A percentile compares a stretch with the other conserved stretches of the same genome.
Conservation (phyloP, 2,329 filamentous ascomycete species). For the Neophaeococcomyces aloes region DNA sequence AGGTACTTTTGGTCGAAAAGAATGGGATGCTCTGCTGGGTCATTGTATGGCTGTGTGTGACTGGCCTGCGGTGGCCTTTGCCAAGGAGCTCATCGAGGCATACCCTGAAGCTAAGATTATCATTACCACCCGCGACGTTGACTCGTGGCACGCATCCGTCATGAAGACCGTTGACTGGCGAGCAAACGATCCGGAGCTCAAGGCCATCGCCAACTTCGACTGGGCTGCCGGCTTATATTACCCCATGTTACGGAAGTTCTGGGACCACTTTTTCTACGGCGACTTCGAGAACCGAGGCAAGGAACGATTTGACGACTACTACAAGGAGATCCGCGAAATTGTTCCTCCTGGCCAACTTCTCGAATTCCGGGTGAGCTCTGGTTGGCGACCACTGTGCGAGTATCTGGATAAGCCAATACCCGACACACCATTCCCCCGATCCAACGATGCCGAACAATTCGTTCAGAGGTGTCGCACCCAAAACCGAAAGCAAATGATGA, state of each 20-base stretch:
- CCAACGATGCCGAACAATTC: constrained; percentile 46
- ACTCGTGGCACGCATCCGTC: constrained; percentile 53
- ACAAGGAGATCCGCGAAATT: constrained; percentile 41
- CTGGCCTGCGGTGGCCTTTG: constrained; percentile 58
- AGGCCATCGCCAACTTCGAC: constrained; percentile 45
- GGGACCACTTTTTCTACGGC: constrained; percentile 56
- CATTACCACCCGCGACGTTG: constrained; percentile 54
- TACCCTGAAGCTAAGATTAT: constrained; percentile 65
- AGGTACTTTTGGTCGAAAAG: constrained; percentile 52
- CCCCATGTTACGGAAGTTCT: constrained; percentile 60
- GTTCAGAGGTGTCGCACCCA: constrained; percentile 43
- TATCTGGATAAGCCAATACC: constrained; percentile 45
- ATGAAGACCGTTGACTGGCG: constrained; percentile 61
- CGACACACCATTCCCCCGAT: constrained; percentile 39
- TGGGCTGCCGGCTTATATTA: constrained; percentile 60
- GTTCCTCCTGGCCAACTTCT: constrained; percentile 42
- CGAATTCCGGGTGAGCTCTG: constrained; percentile 45
- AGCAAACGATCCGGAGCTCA: constrained; percentile 52
- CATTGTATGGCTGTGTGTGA: constrained; percentile 57
- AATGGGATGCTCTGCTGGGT: constrained; percentile 60
- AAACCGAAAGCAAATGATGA: constrained; percentile 48
- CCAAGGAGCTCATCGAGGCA: constrained; percentile 58
- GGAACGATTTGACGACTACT: constrained; percentile 49
- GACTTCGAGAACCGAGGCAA: constrained; percentile 58
- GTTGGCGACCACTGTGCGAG: constrained; percentile 45